Evolutionary conservation across 768 basidiomycete species (phyloP), one percentile per base, ranked within the genome.

Genomic region (Calvatia gigantea): DNA sequence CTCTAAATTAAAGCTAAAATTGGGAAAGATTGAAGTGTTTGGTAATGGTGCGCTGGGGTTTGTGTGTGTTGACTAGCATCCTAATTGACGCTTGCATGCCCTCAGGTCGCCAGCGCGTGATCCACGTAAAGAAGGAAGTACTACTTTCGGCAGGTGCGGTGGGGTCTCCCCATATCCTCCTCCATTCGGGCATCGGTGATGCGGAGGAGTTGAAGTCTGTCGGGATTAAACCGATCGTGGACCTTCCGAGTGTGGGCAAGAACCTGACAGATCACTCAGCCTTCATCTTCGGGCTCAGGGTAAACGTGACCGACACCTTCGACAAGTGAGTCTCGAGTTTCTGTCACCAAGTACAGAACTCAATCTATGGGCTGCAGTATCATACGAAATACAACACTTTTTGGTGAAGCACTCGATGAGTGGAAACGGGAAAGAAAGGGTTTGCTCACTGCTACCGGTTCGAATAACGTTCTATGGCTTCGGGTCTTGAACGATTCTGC

Each of bases 211-310:
- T 65, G 11, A 33, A 43, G 15, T 44, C 49, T 17, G 42, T 60
- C 15, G 64, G 63, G 14, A 65, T 72, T 45, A 42, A 61, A 21
- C 39, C 66, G 4, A 27, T 69, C 21, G 60, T 69, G 25, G 49
- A 70, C 38, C 51, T 65, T 12, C 66, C 71, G 11, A 61, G 61
- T 35, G 67, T 73, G n/a, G 70, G 71, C 4, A 60, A 64, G 47
- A 64, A 69, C 44, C 47, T 73, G 47, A 58, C 61, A 17, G 70
- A 70, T 57, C 70, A 70, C 29, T 53, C 65, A 0, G 41, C 60
- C 17, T 58, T 63, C 19, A 12, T 38, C 6, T 32, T 56, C n/a
- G 27, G 51, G 2, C 63, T 58, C 52, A 43, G 28, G 12, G 60
- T 61, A n/a, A 63, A 60, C 17, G 17, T 17, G 37, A 38, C 37